Percentiles rank a stretch among this genome's conserved stretches.
These are phyloP conservation scores for Fusarium sp. DNA, from an alignment of 2,329 filamentous ascomycete species.

Conservation along the genomic window DNA sequence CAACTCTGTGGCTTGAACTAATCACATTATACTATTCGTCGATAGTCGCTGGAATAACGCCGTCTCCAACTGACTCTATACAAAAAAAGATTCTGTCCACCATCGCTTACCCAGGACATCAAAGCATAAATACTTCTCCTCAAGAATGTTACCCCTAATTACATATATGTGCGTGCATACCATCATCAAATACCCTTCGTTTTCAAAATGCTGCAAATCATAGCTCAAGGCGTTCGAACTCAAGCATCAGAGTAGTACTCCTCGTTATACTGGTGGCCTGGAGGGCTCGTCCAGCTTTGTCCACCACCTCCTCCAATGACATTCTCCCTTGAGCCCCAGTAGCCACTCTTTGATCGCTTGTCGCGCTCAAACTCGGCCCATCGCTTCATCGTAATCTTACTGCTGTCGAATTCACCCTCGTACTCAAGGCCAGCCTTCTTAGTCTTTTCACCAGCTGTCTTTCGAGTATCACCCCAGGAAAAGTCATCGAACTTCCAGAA, in stretches of 20 bases:
- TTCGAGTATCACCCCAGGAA: constrained; percentile 97
- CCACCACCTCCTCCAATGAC: constrained; percentile 55
- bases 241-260: constrained; percentile 67
- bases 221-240: constrained; percentile 29
- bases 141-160: constrained; percentile 40
- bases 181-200: constrained; percentile 36
- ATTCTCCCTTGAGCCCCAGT: constrained; percentile 65
- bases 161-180: constrained; percentile 40
- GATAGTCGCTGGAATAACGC: constrained; percentile 34
- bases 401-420: constrained; percentile 97
- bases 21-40: constrained; percentile 40
- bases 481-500: constrained; percentile 99
- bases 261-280: constrained; percentile 61
- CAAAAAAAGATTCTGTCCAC: constrained; percentile 30
- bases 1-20: not conserved
- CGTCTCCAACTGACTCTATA: constrained; percentile 42
- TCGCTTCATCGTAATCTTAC: constrained; percentile 99
- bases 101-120: constrained; percentile 20
- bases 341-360: constrained; percentile 61
- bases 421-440: constrained; percentile 88
- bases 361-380: constrained; percentile 95
- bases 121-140: constrained; percentile 34
- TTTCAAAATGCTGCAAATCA: constrained; percentile 35
- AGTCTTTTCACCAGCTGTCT: constrained; percentile 89
- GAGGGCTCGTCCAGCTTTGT: constrained; percentile 56